Conservation (phyloP, 2,329 filamentous ascomycete species). For the Dryadomyces quercivorus region DNA sequence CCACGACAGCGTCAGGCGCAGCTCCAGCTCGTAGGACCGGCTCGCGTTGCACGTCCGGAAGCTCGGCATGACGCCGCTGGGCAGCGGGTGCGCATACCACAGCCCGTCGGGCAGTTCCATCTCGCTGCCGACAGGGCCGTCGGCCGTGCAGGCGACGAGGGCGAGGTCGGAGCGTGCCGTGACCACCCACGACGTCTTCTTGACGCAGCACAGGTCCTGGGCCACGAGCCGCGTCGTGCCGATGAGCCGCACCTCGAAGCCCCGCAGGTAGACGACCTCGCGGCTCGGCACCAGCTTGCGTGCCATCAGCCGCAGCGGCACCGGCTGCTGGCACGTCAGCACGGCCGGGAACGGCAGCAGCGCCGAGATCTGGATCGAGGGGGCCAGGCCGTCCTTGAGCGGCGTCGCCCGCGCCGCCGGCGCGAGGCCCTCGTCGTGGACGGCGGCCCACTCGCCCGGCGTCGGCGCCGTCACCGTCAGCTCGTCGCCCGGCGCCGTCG, state of each 20-base stretch:
- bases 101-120: constrained; percentile 54
- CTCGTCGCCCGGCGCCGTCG: neutral
- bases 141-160: constrained; percentile 53
- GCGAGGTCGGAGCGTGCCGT: constrained; percentile 58
- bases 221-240: constrained; percentile 70
- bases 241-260: constrained; percentile 70
- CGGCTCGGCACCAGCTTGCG: constrained; percentile 60
- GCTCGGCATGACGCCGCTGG: constrained; percentile 75
- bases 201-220: constrained; percentile 58
- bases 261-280: constrained; percentile 63
- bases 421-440: neutral
- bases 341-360: constrained; percentile 79
- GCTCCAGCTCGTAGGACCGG: constrained; percentile 70
- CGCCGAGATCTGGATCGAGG: constrained; percentile 35
- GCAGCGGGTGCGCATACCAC: constrained; percentile 63
- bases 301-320: constrained; percentile 70
- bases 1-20: constrained; percentile 68
- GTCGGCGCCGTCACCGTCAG: neutral
- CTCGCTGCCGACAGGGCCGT: constrained; percentile 50
- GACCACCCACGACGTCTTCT: constrained; percentile 65
- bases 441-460: neutral
- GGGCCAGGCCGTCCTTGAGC: neutral
- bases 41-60: constrained; percentile 84
- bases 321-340: constrained; percentile 74
- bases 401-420: neutral